A percentile compares a stretch with the other conserved stretches of the same genome.
Conservation (phyloP, 768 basidiomycete species). For the Agrocybe praecox region DNA sequence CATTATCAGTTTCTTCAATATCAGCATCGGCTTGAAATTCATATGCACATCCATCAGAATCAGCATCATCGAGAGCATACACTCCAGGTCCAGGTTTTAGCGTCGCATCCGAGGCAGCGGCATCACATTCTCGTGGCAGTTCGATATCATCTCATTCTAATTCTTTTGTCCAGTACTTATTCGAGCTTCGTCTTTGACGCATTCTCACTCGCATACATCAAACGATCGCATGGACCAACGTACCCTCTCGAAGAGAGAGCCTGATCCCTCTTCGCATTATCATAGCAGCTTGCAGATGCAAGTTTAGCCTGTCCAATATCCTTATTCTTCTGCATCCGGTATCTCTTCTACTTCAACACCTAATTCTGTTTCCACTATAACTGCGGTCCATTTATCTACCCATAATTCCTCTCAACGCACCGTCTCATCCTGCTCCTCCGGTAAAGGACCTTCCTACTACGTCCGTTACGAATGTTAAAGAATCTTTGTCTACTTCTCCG, state of each 20-base stretch:
- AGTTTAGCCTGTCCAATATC: neutral
- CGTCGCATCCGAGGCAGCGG: neutral
- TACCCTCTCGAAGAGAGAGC: conserved; percentile 21
- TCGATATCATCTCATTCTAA: conserved; percentile 12
- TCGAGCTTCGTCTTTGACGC: neutral
- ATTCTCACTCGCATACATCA: neutral
- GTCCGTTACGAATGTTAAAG: neutral
- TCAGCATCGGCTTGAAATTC: conserved; percentile 1
- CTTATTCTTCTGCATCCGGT: conserved; percentile 7
- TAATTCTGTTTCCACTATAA: neutral
- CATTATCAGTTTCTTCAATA: conserved; percentile 19
- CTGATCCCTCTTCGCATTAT: conserved; percentile 8
- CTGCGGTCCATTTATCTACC: neutral
- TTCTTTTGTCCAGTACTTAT: neutral
- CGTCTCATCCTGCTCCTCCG: neutral
- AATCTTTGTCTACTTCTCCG: neutral
- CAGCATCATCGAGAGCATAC: neutral
- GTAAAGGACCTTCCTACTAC: neutral
- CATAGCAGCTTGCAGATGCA: neutral
- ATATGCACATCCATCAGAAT: conserved; percentile 4
- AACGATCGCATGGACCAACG: conserved; percentile 14
- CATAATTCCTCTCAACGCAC: neutral
- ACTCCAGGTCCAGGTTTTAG: neutral
- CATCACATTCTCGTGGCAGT: conserved; percentile 11
- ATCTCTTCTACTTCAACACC: conserved; percentile 12